Evolutionary conservation across 2,329 filamentous ascomycete species (phyloP).

Genomic region (Pestalotiopsis sp.): DNA sequence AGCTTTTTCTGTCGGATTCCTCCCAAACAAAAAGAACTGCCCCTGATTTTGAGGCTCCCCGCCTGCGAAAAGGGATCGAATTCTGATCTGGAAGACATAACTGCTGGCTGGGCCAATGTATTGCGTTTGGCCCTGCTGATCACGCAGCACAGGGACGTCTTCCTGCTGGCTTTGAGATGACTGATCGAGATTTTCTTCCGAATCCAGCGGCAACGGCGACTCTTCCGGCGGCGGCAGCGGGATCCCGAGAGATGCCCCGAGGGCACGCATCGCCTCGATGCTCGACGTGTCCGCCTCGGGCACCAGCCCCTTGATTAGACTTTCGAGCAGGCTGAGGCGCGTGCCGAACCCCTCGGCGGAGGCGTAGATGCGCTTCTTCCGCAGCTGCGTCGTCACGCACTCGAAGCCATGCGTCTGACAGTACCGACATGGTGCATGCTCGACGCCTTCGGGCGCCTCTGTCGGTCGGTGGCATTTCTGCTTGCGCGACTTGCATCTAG

Average conservation of each 20-base stretch:
- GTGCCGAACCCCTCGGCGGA: constrained; percentile 42
- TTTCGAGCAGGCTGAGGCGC: constrained; percentile 41
- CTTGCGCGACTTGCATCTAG: constrained; percentile 44
- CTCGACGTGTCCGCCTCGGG: constrained; percentile 43
- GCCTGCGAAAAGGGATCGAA: constrained; percentile 37
- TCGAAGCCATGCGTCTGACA: constrained; percentile 40
- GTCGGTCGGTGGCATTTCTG: constrained; percentile 44
- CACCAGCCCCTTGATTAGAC: constrained; percentile 43
- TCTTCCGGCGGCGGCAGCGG: constrained; percentile 32
- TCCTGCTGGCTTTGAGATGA: constrained; percentile 18
- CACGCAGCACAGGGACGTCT: constrained; percentile 37
- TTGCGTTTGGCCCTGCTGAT: constrained; percentile 45
- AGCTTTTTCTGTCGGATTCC: constrained; percentile 35
- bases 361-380: constrained; percentile 44
- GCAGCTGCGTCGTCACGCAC: constrained; percentile 43
- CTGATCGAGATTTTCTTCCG: constrained; percentile 19
- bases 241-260: constrained; percentile 39
- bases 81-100: constrained; percentile 41
- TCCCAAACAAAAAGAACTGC: constrained; percentile 40
- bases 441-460: constrained; percentile 15
- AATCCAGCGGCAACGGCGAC: constrained; percentile 9
- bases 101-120: constrained; percentile 44
- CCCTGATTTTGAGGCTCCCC: constrained; percentile 25
- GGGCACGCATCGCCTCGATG: constrained; percentile 39
- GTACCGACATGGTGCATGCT: constrained; percentile 40